These are phyloP conservation scores for Hygrophorus pudorinus DNA, from an alignment of 768 basidiomycete species.

Conservation along the genomic window DNA sequence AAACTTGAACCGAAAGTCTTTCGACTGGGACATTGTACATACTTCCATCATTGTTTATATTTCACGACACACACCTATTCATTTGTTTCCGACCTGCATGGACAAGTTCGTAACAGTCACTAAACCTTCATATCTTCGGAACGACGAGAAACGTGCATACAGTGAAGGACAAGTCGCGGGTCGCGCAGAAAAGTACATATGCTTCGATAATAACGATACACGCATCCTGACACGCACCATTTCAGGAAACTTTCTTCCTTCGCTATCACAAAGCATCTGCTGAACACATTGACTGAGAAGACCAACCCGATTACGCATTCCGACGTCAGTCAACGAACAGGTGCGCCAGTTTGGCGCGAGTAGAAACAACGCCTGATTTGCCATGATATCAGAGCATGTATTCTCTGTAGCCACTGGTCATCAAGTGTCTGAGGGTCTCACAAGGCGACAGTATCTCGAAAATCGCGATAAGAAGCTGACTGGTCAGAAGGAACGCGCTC, in stretches of 20 bases:
- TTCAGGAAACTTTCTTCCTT: conserved; percentile 24
- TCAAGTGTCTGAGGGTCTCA: conserved; percentile 42
- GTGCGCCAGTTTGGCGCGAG: conserved; percentile 24
- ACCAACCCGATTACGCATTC: conserved; percentile 77
- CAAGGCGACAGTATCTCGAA: conserved; percentile 24
- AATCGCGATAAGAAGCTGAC: conserved; percentile 38
- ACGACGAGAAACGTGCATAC: conserved; percentile 12
- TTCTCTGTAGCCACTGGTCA: conserved; percentile 61
- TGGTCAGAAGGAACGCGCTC: conserved; percentile 17
- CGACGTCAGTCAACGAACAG: conserved; percentile 49
- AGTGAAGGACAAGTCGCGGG: too few species aligned
- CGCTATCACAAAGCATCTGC: conserved; percentile 47
- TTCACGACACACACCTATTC: not conserved
- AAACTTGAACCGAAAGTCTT: not conserved
- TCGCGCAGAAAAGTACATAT: too few species aligned
- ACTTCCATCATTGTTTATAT: conserved; percentile 1
- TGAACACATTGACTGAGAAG: conserved; percentile 50
- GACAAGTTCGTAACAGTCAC: conserved; percentile 7
- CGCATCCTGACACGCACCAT: conserved; percentile 20
- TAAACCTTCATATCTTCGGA: conserved; percentile 1
- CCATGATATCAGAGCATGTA: conserved; percentile 35
- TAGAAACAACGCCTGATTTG: not conserved
- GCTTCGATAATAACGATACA: too few species aligned
- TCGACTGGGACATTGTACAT: not conserved
- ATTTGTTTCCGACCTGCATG: conserved; percentile 3